phyloP scores from a whole-genome alignment of 495 filamentous ascomycete species.

The Bryoglossum gracile region DNA sequence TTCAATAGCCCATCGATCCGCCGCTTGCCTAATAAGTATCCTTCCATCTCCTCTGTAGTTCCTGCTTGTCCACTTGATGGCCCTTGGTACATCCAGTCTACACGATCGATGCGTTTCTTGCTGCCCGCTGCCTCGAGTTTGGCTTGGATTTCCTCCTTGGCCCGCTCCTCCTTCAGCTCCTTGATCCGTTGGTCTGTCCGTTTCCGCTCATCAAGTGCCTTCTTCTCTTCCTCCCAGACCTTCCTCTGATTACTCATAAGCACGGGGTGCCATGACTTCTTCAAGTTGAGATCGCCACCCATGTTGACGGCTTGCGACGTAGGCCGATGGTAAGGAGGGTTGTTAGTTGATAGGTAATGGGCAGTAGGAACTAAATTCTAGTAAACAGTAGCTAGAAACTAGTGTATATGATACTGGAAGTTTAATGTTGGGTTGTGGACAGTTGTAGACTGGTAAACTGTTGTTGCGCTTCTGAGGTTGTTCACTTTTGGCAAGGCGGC shows the following conservation, averaged over 20 bases:
- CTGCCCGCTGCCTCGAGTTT: constrained; percentile 88
- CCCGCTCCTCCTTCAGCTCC: constrained; percentile 89
- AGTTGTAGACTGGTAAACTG: no score
- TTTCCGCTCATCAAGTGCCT: constrained; percentile 93
- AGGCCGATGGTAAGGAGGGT: not conserved
- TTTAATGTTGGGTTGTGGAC: no score
- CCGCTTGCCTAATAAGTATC: constrained; percentile 85
- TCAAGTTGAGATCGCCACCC: constrained; percentile 88
- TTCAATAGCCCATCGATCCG: constrained; percentile 86
- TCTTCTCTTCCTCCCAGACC: constrained; percentile 83
- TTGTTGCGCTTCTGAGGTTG: not conserved
- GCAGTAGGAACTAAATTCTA: no score
- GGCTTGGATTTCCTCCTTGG: constrained; percentile 83
- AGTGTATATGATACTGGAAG: no score
- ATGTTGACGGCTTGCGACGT: constrained; percentile 47
- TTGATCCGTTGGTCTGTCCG: constrained; percentile 75
- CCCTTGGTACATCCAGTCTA: constrained; percentile 97
- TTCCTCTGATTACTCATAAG: constrained; percentile 74
- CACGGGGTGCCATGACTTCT: constrained; percentile 95
- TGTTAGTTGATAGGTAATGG: not conserved
- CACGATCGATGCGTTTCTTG: constrained; percentile 61
- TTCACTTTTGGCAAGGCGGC: not conserved
- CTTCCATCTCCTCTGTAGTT: constrained; percentile 88
- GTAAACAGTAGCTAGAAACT: no score
- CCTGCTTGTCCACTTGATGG: constrained; percentile 72